phyloP scores from a whole-genome alignment of 73 alveolate genomes.

The Stentor roeselii region DNA sequence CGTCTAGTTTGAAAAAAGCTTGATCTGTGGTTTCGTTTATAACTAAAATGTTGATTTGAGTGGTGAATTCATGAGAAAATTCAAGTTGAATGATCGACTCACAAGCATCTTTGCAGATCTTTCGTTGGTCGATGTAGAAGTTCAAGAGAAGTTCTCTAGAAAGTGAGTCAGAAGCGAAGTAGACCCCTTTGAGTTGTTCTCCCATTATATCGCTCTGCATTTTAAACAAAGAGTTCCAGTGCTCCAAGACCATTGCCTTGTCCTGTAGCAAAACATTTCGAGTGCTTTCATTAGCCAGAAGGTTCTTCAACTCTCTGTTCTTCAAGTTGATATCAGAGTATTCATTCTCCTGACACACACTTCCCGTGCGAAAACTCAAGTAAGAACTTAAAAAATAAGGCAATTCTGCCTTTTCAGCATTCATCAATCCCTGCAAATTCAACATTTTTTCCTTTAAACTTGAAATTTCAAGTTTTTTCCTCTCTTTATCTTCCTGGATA shows the following conservation, averaged over 20 bases:
- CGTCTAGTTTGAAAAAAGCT: background rate
- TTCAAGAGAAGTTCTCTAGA: background rate
- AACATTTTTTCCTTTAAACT: background rate
- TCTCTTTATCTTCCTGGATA: background rate
- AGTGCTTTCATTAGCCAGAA: background rate
- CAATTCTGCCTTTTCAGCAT: background rate
- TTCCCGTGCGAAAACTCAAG: no score
- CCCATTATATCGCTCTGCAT: constrained; percentile 72
- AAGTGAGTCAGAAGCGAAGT: constrained; percentile 16
- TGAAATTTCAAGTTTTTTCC: background rate
- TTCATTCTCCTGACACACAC: no score
- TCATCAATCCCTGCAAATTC: background rate
- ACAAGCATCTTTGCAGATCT: background rate
- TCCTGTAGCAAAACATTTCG: background rate
- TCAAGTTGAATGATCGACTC: background rate
- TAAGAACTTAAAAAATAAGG: no score
- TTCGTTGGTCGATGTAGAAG: background rate
- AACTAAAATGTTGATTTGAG: background rate
- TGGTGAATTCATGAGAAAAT: background rate
- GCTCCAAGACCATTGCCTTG: constrained; percentile 43
- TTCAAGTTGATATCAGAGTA: background rate
- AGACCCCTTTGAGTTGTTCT: constrained; percentile 43
- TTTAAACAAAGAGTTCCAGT: constrained; percentile 34
- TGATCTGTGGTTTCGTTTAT: background rate
- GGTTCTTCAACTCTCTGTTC: background rate